phyloP scores from a whole-genome alignment of 495 filamentous ascomycete genomes.

The Penicillium mononematosum region DNA sequence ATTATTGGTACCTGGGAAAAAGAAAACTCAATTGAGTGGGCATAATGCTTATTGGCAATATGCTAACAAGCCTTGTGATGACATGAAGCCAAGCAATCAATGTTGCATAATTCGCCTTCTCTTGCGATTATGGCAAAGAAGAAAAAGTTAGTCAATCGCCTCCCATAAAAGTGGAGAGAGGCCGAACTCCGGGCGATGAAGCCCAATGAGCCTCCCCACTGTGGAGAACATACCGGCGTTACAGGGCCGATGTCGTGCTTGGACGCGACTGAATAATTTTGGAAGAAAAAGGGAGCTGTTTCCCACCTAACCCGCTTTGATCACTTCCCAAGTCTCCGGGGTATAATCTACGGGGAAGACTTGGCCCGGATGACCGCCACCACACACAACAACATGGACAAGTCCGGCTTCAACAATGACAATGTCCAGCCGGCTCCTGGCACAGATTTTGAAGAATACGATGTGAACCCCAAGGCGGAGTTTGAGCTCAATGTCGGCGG shows the following conservation, averaged over 20 bases:
- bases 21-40: not conserved
- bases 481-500: slow-evolving; percentile 40
- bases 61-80: not conserved
- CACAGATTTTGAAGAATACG: slow-evolving; percentile 20
- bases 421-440: slow-evolving; percentile 20
- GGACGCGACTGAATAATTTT: slow-evolving; percentile 12
- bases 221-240: slow-evolving; percentile 19
- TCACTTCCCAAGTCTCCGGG: not conserved
- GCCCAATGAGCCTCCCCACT: slow-evolving; percentile 17
- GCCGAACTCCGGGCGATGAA: slow-evolving; percentile 1
- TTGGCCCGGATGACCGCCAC: slow-evolving; percentile 2
- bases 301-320: not conserved
- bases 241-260: slow-evolving; percentile 26
- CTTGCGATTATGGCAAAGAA: slow-evolving; percentile 2
- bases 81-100: not conserved
- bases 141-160: slow-evolving; percentile 15
- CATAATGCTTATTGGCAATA: not conserved
- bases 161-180: slow-evolving; percentile 17
- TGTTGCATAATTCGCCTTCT: not conserved
- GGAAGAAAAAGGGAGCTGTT: slow-evolving; percentile 9
- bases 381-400: slow-evolving; percentile 13
- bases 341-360: not conserved
- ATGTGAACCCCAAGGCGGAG: slow-evolving; percentile 28
- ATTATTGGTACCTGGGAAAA: not conserved
- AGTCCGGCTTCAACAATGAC: slow-evolving; percentile 17